phyloP scores from a whole-genome alignment of 768 basidiomycete genomes.

The Pleurotus eryngii region DNA sequence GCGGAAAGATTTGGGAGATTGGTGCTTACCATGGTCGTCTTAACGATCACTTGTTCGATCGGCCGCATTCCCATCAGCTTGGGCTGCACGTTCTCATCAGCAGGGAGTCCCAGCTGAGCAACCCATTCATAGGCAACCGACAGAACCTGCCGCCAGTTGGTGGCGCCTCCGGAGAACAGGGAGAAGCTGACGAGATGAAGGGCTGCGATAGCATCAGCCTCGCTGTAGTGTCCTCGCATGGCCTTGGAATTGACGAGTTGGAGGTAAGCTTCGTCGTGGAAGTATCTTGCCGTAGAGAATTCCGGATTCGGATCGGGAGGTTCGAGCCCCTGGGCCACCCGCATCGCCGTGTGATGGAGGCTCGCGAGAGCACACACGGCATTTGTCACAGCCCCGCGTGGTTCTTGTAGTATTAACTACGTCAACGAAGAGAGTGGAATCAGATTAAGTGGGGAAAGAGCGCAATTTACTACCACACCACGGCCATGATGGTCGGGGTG shows the following conservation, averaged over 20 bases:
- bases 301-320: conserved; percentile 49
- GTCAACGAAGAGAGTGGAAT: conserved; percentile 6
- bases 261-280: conserved; percentile 65
- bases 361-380: conserved; percentile 75
- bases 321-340: conserved; percentile 61
- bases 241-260: conserved; percentile 57
- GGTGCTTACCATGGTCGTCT: conserved; percentile 64
- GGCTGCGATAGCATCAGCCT: conserved; percentile 75
- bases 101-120: conserved; percentile 50
- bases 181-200: conserved; percentile 75
- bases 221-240: conserved; percentile 50
- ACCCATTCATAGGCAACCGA: conserved; percentile 77
- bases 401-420: conserved; percentile 59
- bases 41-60: conserved; percentile 57
- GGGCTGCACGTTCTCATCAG: conserved; percentile 61
- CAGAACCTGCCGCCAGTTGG: conserved; percentile 70
- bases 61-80: conserved; percentile 53
- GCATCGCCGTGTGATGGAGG: conserved; percentile 62
- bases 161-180: conserved; percentile 62
- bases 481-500: neutral
- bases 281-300: conserved; percentile 57
- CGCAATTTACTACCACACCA: neutral
- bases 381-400: conserved; percentile 67
- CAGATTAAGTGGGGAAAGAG: neutral
- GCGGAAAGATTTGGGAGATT: neutral